phyloP scores from a whole-genome alignment of 805 yeast genomes.

The Yarrowia divulgata region DNA sequence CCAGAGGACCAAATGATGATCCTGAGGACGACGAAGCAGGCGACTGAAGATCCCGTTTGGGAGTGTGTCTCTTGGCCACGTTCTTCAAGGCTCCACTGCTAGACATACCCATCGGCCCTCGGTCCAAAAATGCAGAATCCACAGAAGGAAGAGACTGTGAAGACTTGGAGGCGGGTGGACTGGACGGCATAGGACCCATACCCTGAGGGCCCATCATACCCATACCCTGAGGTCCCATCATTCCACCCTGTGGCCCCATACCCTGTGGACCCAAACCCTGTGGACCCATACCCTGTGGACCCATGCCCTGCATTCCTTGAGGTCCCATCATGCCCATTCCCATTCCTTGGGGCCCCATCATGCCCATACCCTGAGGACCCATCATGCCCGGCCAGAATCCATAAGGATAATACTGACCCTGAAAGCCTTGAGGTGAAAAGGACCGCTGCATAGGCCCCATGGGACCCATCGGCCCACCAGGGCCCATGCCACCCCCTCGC shows the following conservation, averaged over 20 bases:
- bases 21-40: constrained; percentile 13
- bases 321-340: neutral
- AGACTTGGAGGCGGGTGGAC: constrained; percentile 15
- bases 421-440: constrained; percentile 17
- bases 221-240: neutral
- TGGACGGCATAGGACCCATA: constrained; percentile 1
- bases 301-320: too few species aligned
- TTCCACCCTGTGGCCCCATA: constrained; percentile 14
- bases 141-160: constrained; percentile 26
- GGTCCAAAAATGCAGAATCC: constrained; percentile 19
- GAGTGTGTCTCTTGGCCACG: constrained; percentile 24
- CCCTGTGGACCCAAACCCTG: constrained; percentile 23
- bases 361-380: constrained; percentile 25
- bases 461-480: constrained; percentile 1
- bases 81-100: constrained; percentile 23
- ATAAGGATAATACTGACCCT: constrained; percentile 8
- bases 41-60: constrained; percentile 28
- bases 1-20: constrained; percentile 14
- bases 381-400: constrained; percentile 32
- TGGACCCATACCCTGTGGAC: too few species aligned
- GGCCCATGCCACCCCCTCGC: constrained; percentile 11
- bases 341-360: constrained; percentile 12
- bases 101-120: constrained; percentile 29
- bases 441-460: constrained; percentile 6
- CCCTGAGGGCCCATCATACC: constrained; percentile 25